Evolutionary conservation across 371 early-diverging fungal species (phyloP).

Genomic region (Lichtheimia ornata): DNA sequence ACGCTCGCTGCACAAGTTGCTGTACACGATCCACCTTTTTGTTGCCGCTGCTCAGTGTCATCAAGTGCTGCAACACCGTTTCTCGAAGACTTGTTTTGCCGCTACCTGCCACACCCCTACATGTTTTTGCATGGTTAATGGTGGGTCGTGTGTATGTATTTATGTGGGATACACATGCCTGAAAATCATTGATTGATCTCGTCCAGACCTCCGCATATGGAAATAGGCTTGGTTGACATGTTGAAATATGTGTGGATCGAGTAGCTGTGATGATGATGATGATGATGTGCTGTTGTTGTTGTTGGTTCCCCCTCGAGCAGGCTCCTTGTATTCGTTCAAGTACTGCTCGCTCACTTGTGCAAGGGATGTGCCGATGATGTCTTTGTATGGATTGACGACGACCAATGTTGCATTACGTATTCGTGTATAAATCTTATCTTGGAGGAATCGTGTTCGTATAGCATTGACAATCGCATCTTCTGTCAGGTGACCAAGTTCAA

Average conservation of each 20-base stretch:
- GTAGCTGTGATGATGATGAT: slow-evolving; percentile 14
- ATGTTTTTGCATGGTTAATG: not conserved
- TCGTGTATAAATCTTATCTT: slow-evolving; percentile 64
- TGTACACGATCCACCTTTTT: slow-evolving; percentile 76
- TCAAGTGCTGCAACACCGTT: slow-evolving; percentile 63
- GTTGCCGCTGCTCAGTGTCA: slow-evolving; percentile 62
- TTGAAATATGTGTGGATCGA: slow-evolving; percentile 85
- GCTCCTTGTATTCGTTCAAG: slow-evolving; percentile 65
- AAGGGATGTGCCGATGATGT: slow-evolving; percentile 28
- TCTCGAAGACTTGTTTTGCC: slow-evolving; percentile 80
- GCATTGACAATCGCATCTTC: slow-evolving; percentile 55
- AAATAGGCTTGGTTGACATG: slow-evolving; percentile 67
- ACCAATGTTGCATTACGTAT: slow-evolving; percentile 62
- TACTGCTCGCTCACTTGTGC: slow-evolving; percentile 57
- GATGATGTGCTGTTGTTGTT: slow-evolving; percentile 1
- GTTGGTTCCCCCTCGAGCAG: slow-evolving; percentile 22
- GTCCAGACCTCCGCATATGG: slow-evolving; percentile 80
- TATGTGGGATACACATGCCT: slow-evolving; percentile 32
- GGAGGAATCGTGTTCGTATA: slow-evolving; percentile 59
- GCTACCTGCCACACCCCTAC: slow-evolving; percentile 80
- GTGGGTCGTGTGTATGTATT: not conserved
- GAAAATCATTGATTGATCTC: slow-evolving; percentile 76
- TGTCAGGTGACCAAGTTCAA: slow-evolving; percentile 38
- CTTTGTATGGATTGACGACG: slow-evolving; percentile 54
- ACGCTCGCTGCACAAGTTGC: slow-evolving; percentile 69